Conservation (phyloP, 192 early-diverging fungal genomes). For the Umbelopsis sp. region DNA sequence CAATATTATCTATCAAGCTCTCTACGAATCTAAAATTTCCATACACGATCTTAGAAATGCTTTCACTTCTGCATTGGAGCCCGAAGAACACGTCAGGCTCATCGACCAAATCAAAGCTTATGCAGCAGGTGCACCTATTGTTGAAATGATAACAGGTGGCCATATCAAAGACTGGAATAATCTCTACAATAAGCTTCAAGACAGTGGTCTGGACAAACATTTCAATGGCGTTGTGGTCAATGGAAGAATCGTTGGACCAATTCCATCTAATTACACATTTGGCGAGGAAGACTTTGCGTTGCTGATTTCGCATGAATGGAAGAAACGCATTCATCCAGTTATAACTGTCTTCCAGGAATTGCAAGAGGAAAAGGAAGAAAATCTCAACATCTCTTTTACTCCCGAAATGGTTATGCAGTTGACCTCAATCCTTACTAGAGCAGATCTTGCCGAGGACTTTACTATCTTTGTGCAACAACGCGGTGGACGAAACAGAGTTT, state of each 20-base stretch:
- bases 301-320: slow-evolving; percentile 62
- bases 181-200: slow-evolving; percentile 9
- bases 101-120: slow-evolving; percentile 28
- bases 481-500: slow-evolving; percentile 25
- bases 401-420: slow-evolving; percentile 7
- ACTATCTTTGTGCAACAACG: slow-evolving; percentile 20
- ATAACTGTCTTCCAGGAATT: slow-evolving; percentile 15
- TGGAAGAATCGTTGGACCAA: slow-evolving; percentile 59
- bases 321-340: slow-evolving; percentile 48
- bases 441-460: neutral
- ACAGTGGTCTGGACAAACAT: slow-evolving; percentile 28
- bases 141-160: slow-evolving; percentile 23
- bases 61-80: neutral
- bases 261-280: slow-evolving; percentile 49
- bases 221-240: slow-evolving; percentile 57
- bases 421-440: neutral
- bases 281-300: slow-evolving; percentile 56
- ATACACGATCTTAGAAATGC: slow-evolving; percentile 12
- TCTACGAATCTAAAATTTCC: neutral
- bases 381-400: neutral
- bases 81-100: neutral
- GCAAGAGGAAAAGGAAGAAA: neutral
- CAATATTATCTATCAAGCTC: slow-evolving; percentile 16
- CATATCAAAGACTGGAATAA: slow-evolving; percentile 20
- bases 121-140: slow-evolving; percentile 34